Evolutionary conservation across 768 basidiomycete genomes (phyloP), one percentile per base, ranked within the genome.

Genomic region (Boletus pseudopeckii): DNA sequence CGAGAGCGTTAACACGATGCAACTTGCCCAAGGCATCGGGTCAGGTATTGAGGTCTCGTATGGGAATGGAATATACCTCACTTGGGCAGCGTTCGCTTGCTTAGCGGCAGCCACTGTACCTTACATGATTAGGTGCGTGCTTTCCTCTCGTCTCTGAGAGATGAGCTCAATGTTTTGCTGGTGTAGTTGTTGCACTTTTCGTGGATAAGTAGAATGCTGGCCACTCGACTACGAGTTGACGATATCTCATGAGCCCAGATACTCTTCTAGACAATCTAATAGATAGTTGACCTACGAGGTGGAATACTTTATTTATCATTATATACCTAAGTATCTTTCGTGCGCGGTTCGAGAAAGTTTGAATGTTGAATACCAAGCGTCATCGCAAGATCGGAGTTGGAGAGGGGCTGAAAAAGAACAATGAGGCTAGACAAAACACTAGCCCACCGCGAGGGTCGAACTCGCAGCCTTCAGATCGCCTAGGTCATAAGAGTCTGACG

Each of bases 161-260:
- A 42, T n/a, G n/a, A 41, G 39, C 47, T 53, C 26, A 52, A 24
- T 11, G 20, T 45, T 30, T n/a, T 18, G 6, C 58, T 26, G 38
- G 42, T 28, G n/a, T 57, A 91, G 89, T 60, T 91, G 88, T 63
- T 90, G 87, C 72, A 91, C 90, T 50, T 91, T 77, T 73, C 83
- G 88, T 58, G 85, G 88, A 72, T 88, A 64, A 74, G 45, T 37
- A 49, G 50, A 55, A 60, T 72, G 71, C 63, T 57, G 55, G 64
- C 15, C 66, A 70, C 66, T 61, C 58, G n/a, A 57, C 32, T 40
- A 58, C 40, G 53, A 48, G 11, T 32, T 49, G 48, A 67, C n/a
- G 61, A 61, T 45, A 54, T 56, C 28, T 57, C 18, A 58, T 41
- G 55, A 55, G 7, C 48, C 42, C 42, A 40, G 30, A 45, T 56